Evolutionary conservation across 768 basidiomycete species (phyloP), one percentile per base, ranked within the genome.

Genomic region (Collybia mongolica): DNA sequence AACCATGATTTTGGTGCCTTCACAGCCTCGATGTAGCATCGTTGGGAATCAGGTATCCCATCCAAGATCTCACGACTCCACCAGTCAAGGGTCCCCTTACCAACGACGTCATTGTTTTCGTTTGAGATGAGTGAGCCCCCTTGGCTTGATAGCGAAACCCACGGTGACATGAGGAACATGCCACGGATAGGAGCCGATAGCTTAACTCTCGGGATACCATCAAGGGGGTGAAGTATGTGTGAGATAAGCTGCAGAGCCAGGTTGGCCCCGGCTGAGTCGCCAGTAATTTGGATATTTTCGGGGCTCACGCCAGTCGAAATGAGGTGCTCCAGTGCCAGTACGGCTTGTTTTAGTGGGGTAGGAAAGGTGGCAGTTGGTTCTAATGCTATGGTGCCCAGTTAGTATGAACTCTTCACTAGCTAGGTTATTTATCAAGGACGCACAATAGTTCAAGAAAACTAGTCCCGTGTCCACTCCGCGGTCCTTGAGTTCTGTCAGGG

Each of bases 221-320:
- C 42, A 14, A 62, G 55, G 3, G 69, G 69, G 46, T 66, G 68
- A 2, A 69, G 63, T 12, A 65, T 56, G 44, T 68, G 63, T 0
- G 65, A 63, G 18, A 70, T 36, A 32, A 67, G 46, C 44, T 63
- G 58, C 14, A 65, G 51, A 5, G 61, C 53, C 35, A 72, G 62
- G 45, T 66, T 63, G 2, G 49, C 69, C 8, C 69, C 69, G 12
- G 70, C 70, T 5, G 70, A 72, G 38, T 72, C 69, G 1, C 67
- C 66, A 1, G 60, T 57, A 1, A 72, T 37, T 37, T 65, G 57
- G 20, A 72, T 55, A 26, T 66, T 61, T 38, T 51, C 45, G 0
- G 66, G 65, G 7, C 57, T 44, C 1, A 69, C 58, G 2, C 67
- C 68, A 1, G 45, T 54, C 0, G 60, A 60, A 2, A 65, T 18